Base-by-base conservation (phyloP, 805 yeast genomes). In the Isabelozyma pseudorhagii region DNA sequence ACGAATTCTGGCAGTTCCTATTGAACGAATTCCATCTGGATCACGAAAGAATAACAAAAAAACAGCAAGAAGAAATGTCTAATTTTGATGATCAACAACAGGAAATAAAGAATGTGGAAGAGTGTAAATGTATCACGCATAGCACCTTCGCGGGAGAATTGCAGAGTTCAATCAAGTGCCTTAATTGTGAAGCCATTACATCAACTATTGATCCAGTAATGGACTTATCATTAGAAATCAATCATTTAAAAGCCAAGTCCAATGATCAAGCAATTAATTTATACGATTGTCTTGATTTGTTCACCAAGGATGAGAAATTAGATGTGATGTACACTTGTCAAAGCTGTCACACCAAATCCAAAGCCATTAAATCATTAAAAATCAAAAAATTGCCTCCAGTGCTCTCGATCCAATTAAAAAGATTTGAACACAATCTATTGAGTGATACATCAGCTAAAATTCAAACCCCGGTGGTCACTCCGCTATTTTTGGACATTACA, bases 1-100 rank as follows among this genome's bases (percentile, higher is more conserved):
- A 94, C 68, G 99, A 94, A 67, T 94, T 93, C 67, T 86, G 96
- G 86, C 97, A 94, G 63, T 92, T 93, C 63, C 62, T 93, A 28
- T 75, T 93, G 38, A 88, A 93, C 66, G 96, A 91, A 67, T 68
- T 94, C 49, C 99, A 94, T 66, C 51, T 46, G 44, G 71, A 66
- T 45, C 47, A 56, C 48, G 55, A 55, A 48, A 52, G 66, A 50
- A 58, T 69, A 0, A 31, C 38, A 10, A 38, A 39, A 11, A 48
- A 44, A 39, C 38, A 36, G 5, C 28, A 44, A 14, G 29, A 29
- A 15, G 46, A 47, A 15, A 46, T 47, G 11, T 29, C 34, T 11
- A 42, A 44, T 21, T 42, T 38, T 14, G 38, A 49, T 36, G 36
- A 43, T 11, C 40, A 46, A 15, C 21, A 42, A 15, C 25, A 28